Base-by-base conservation (phyloP, 192 early-diverging fungal species). In the Backusella westeae region DNA sequence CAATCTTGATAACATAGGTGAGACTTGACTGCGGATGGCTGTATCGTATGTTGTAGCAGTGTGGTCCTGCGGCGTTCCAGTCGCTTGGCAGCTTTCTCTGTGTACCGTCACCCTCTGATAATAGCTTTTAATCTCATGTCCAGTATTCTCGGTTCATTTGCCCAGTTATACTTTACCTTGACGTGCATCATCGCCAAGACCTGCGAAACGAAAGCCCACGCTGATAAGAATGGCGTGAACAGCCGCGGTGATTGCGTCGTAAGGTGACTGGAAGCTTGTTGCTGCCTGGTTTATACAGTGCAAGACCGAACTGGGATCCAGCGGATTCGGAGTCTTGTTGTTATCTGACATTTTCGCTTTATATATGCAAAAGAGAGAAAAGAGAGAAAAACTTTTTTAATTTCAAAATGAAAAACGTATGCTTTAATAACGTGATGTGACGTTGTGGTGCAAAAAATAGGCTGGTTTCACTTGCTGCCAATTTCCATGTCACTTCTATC, bases 1-100 rank as follows among this genome's bases (percentile, higher is more conserved):
- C 81, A 21, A 85, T 83, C 74, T 93, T 94, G 23, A 94, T 77
- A 15, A 92, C 72, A 69, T 91, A 93, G 0, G 88, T 91, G 15
- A 93, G 80, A 15, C 87, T 81, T 0, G 92, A 93, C 38, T 91
- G 87, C 4, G 87, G 78, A 77, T 93, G 93, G 7, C 73, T 85
- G 72, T 93, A 93, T 72, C 87, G 83, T 72, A 92, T 87, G 9
- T 88, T 81, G 69, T 87, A 94, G 21, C 86, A 81, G 32, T 91
- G 89, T 0, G 83, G 78, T 1, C 83, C 86, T 32, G 86, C 76
- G 2, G 75, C 68, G 80, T 92, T 93, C 93, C 93, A 94, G 34
- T 80, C 77, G 29, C 66, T 26, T 5, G 89, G 89, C 21, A 92
- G 35, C 7, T 72, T 66, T 34, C 76, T 69, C n/a, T 82, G 52